A percentile compares a stretch with the other conserved stretches of the same genome.
Evolutionary conservation across 2,329 filamentous ascomycete species (phyloP).

Genomic region (Eurotiales sp.): DNA sequence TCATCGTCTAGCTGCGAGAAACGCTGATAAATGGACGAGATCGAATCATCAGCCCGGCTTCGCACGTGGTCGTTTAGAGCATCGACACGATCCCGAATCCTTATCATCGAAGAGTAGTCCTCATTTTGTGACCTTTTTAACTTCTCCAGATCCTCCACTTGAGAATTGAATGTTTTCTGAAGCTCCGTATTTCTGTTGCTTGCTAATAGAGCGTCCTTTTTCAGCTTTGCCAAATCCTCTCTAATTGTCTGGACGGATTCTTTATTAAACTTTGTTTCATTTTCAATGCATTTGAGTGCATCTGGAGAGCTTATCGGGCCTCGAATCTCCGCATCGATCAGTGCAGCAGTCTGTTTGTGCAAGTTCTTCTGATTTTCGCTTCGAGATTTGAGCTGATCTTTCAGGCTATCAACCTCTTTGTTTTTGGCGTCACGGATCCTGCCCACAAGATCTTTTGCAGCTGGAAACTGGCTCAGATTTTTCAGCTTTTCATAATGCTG

Average conservation of each 20-base stretch:
- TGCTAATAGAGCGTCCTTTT: neutral
- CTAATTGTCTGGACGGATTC: neutral
- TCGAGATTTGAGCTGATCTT: slow-evolving; percentile 5
- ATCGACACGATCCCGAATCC: neutral
- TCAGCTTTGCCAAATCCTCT: neutral
- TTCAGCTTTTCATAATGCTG: slow-evolving; percentile 13
- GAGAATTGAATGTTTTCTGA: neutral
- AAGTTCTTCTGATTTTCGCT: slow-evolving; percentile 1
- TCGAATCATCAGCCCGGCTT: neutral
- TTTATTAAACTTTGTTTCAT: slow-evolving; percentile 7
- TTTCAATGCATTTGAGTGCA: slow-evolving; percentile 3
- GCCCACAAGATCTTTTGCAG: slow-evolving; percentile 9
- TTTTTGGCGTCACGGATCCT: slow-evolving; percentile 8
- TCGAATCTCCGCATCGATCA: slow-evolving; percentile 5
- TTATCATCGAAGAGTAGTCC: neutral
- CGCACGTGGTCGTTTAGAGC: neutral
- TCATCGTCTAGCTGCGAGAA: neutral
- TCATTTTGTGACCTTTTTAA: neutral
- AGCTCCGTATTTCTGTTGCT: neutral
- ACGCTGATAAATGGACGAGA: neutral
- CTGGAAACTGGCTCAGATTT: slow-evolving; percentile 14
- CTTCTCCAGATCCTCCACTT: neutral
- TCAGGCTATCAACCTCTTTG: neutral
- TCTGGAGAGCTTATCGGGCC: neutral
- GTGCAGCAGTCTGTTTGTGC: slow-evolving; percentile 2